Base-by-base conservation (phyloP, 768 basidiomycete species). In the Tulasnella calospora region DNA sequence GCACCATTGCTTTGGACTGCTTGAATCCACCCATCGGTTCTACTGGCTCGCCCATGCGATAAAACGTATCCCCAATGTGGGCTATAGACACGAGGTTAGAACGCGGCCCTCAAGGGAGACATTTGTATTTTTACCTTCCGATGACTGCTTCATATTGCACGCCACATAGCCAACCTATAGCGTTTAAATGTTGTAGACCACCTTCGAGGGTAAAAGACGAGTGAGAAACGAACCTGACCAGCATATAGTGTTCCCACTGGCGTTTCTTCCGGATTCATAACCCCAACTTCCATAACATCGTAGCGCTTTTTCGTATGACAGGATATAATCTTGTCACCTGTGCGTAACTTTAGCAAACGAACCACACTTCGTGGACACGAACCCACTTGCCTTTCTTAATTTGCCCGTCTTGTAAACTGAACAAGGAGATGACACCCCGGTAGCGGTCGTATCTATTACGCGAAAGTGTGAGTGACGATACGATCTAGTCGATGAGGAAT, bases 71-170 rank as follows among this genome's bases (percentile, higher is more conserved):
- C 61, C 98, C 98, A 80, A 99, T 92, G 82, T 93, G 92, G 33
- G 96, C 96, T 98, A n/a, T 9, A 41, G 1, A 15, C 38, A n/a
- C 73, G 73, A 71, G 1, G 2, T 19, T 21, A 33, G 61, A 46
- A 70, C 55, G 35, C 72, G 71, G 55, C 17, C 36, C 1, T 73
- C 38, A 30, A 38, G 35, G 73, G 33, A 36, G 13, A 35, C 2
- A 13, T 12, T 5, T 38, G 12, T 10, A 17, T 19, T 73, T 82
- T 61, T 77, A 95, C 96, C 96, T 87, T 99, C 95, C 19, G 93
- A 90, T 13, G 94, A 93, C 81, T 98, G 93, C 84, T 98, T 99
- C 97, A 99, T 99, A 83, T 96, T 97, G 84, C 97, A 99, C 0
- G 95, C 93, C 74, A 83, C 78, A 77, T 84, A 83, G 35, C 80